Evolutionary conservation across 2,329 filamentous ascomycete genomes (phyloP).

Genomic region (Akanthomyces dipterigenus): DNA sequence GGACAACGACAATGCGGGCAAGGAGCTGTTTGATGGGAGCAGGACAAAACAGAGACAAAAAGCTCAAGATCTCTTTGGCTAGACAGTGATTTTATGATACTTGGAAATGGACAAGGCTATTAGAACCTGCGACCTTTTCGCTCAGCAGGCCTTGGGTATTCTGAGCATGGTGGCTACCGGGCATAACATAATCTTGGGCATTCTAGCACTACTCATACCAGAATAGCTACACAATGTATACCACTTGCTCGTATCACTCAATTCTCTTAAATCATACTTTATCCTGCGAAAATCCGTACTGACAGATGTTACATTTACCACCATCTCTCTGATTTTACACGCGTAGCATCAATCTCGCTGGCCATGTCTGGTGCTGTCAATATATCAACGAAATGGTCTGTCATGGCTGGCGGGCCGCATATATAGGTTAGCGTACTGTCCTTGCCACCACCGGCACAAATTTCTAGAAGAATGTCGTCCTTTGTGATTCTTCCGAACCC

Average conservation of each 20-base stretch:
- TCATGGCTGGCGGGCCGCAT: constrained; percentile 63
- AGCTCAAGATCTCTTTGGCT: constrained; percentile 63
- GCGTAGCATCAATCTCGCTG: constrained; percentile 35
- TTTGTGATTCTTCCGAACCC: constrained; percentile 34
- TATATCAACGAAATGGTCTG: constrained; percentile 54
- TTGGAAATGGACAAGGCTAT: neutral
- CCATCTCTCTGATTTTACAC: constrained; percentile 57
- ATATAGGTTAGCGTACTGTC: constrained; percentile 52
- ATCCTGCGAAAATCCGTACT: neutral
- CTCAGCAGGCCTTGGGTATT: neutral
- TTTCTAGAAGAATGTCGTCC: constrained; percentile 34
- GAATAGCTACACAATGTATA: neutral
- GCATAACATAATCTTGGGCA: neutral
- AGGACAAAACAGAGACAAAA: constrained; percentile 54
- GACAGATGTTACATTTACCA: constrained; percentile 36
- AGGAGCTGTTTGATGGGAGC: constrained; percentile 56
- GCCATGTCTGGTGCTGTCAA: constrained; percentile 27
- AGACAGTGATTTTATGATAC: neutral
- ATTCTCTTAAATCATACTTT: neutral
- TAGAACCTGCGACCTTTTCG: neutral
- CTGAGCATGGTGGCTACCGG: neutral
- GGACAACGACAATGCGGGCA: constrained; percentile 45
- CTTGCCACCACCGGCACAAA: constrained; percentile 26
- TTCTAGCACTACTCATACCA: neutral
- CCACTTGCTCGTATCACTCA: neutral